Conservation (phyloP, 805 yeast species). For the Cyberlindnera xishuangbannaensis region DNA sequence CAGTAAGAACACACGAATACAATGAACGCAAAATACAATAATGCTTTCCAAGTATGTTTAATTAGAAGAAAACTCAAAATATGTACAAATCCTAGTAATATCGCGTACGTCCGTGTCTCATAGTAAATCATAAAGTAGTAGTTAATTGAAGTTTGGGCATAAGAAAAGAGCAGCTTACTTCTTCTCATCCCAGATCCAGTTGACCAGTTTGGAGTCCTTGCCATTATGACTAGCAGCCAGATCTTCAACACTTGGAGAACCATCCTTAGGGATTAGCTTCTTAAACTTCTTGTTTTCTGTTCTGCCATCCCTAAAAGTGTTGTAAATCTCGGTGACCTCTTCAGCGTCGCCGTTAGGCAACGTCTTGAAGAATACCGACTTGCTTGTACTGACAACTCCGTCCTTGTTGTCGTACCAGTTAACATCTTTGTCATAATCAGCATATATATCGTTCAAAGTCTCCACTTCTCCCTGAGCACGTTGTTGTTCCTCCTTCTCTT, state of each 20-base stretch:
- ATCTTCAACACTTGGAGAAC: constrained; percentile 29
- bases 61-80: too few species aligned
- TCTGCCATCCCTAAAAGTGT: constrained; percentile 39
- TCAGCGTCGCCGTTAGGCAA: constrained; percentile 39
- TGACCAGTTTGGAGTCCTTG: constrained; percentile 5
- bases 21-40: too few species aligned
- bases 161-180: too few species aligned
- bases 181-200: constrained; percentile 22
- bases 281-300: constrained; percentile 32
- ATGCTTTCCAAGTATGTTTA: too few species aligned
- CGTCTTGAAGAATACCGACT: constrained; percentile 31
- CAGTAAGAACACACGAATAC: too few species aligned
- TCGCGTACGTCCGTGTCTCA: too few species aligned
- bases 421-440: constrained; percentile 24
- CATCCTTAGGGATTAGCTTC: constrained; percentile 33
- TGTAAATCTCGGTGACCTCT: constrained; percentile 31
- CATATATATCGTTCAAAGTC: constrained; percentile 13
- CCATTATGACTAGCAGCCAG: constrained; percentile 1
- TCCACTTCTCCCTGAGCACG: constrained; percentile 12
- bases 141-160: too few species aligned
- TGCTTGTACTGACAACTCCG: constrained; percentile 12
- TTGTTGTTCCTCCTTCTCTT: constrained; percentile 28
- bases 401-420: constrained; percentile 8
- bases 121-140: too few species aligned
- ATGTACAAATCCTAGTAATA: too few species aligned